Evolutionary conservation across 1,284 basidiomycete genomes (phyloP).

Genomic region (Apiotrichum laibachii): DNA sequence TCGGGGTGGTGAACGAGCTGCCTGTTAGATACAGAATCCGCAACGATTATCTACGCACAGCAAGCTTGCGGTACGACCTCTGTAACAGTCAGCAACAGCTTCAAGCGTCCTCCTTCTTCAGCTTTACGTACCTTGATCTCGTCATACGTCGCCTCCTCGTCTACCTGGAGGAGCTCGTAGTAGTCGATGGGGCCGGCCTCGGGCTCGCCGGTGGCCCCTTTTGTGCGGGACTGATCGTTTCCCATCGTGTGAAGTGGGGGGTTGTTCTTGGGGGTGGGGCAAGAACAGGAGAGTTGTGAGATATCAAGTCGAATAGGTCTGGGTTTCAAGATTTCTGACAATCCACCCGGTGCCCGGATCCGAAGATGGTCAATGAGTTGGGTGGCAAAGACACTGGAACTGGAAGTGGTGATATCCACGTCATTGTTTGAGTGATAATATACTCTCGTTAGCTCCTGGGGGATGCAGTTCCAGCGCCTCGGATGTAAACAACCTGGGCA

Average conservation of each 20-base stretch:
- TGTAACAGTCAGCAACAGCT: constrained; percentile 42
- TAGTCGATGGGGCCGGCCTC: constrained; percentile 58
- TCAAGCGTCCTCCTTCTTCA: too few relatives aligned
- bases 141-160: constrained; percentile 74
- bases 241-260: constrained; percentile 30
- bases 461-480: not conserved
- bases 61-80: constrained; percentile 77
- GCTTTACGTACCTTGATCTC: constrained; percentile 71
- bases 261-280: not conserved
- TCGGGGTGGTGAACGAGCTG: constrained; percentile 80
- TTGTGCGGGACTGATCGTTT: constrained; percentile 42
- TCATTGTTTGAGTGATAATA: too few relatives aligned
- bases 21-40: not conserved
- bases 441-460: not conserved
- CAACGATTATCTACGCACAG: constrained; percentile 46
- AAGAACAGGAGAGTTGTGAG: too few relatives aligned
- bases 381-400: too few relatives aligned
- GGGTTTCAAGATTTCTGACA: not conserved
- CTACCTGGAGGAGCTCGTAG: constrained; percentile 73
- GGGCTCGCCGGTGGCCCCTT: constrained; percentile 8
- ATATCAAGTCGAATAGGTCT: not conserved
- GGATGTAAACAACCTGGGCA: too few relatives aligned
- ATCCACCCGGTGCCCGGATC: not conserved
- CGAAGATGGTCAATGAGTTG: not conserved
- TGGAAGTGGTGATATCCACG: too few relatives aligned